Percentiles rank a stretch among this genome's conserved stretches.
Conservation (phyloP, 805 yeast genomes). For the Kodamaea fukazawae region DNA sequence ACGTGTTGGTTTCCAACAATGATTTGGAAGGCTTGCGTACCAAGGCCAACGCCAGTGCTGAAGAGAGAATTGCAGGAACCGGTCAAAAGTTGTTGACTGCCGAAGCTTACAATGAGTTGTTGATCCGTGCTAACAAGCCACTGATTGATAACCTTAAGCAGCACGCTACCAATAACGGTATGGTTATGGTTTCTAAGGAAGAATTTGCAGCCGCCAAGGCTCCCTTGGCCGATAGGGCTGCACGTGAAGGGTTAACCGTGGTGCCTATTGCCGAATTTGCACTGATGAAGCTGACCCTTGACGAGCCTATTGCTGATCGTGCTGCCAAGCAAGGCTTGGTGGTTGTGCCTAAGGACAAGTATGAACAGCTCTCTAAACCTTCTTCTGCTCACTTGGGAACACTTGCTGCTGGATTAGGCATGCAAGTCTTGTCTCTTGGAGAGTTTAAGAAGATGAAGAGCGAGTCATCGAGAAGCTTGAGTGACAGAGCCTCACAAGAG, state of each 20-base stretch:
- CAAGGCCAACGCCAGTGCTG: constrained; percentile 13
- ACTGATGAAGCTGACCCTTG: constrained; percentile 14
- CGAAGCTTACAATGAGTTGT: constrained; percentile 22
- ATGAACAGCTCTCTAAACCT: constrained; percentile 7
- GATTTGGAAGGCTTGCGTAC: constrained; percentile 9
- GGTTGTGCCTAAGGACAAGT: constrained; percentile 13
- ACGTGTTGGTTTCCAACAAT: background rate
- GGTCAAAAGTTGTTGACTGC: constrained; percentile 20
- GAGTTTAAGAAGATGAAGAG: constrained; percentile 6
- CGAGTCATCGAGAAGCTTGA: constrained; percentile 3
- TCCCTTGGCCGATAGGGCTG: constrained; percentile 6
- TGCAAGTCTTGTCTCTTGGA: constrained; percentile 3
- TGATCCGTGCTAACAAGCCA: constrained; percentile 17
- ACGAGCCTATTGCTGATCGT: constrained; percentile 13
- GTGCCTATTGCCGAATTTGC: constrained; percentile 12
- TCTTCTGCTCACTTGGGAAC: constrained; percentile 1
- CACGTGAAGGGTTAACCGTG: constrained; percentile 11
- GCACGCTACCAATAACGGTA: constrained; percentile 27
- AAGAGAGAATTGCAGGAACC: constrained; percentile 16
- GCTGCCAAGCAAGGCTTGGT: constrained; percentile 19
- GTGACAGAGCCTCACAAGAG: constrained; percentile 22
- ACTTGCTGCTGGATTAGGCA: constrained; percentile 4
- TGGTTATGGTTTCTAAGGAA: constrained; percentile 25
- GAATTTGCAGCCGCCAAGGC: constrained; percentile 12
- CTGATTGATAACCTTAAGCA: constrained; percentile 18